A percentile compares a stretch with the other conserved stretches of the same genome.
These are phyloP conservation scores for Waltergamsia citrina DNA, from an alignment of 2,329 filamentous ascomycete species.

Conservation along the genomic window DNA sequence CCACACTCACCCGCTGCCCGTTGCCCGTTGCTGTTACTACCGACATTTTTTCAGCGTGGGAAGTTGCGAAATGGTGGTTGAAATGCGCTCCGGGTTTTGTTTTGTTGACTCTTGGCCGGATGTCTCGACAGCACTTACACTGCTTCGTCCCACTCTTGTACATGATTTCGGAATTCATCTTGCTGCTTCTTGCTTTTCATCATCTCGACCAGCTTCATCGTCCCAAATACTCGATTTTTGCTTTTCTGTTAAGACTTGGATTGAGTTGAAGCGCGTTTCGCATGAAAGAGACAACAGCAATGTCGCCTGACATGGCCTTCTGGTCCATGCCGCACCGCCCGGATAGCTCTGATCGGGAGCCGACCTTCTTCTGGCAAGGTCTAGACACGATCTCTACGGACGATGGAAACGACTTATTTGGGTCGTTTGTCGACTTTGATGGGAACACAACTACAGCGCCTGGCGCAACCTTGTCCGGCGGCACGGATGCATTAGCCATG, in stretches of 20 bases:
- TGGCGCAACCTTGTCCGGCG: conserved; percentile 7
- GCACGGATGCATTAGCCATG: neutral
- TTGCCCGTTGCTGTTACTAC: no score
- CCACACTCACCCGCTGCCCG: neutral
- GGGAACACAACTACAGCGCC: conserved; percentile 12
- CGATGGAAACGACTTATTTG: conserved; percentile 21
- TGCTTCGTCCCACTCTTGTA: no score
- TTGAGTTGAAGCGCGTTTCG: no score
- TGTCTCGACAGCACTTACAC: neutral
- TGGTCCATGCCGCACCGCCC: conserved; percentile 22
- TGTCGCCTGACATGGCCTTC: conserved; percentile 18
- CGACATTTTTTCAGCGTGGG: neutral
- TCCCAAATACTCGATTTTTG: neutral
- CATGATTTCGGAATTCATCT: no score
- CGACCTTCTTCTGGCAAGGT: conserved; percentile 24
- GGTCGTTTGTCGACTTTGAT: conserved; percentile 27
- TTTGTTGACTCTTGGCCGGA: neutral
- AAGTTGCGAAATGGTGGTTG: neutral
- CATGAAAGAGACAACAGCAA: neutral
- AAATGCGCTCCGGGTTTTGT: neutral
- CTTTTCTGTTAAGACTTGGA: no score
- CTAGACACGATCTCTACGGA: conserved; percentile 17
- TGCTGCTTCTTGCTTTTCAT: no score
- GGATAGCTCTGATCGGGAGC: conserved; percentile 22
- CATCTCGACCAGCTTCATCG: neutral